Conservation (phyloP, 768 basidiomycete species). For the Trametes sanguinea region DNA sequence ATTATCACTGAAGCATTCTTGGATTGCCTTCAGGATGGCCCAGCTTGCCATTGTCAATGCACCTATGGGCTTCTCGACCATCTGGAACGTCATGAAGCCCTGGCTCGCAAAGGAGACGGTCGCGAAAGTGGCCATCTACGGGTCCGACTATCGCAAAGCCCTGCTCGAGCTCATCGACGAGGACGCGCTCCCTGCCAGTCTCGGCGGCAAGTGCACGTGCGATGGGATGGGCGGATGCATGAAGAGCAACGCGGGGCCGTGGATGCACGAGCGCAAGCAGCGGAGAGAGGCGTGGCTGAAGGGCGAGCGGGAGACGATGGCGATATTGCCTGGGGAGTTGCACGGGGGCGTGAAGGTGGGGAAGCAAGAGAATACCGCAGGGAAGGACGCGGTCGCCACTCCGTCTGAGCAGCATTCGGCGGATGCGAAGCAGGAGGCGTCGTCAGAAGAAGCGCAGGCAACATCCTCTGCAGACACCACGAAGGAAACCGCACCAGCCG, state of each 20-base stretch:
- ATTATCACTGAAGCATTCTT: background rate
- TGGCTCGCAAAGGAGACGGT: conserved; percentile 76
- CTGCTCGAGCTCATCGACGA: conserved; percentile 62
- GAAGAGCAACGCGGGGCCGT: conserved; percentile 66
- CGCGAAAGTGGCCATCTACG: conserved; percentile 67
- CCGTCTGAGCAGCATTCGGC: background rate
- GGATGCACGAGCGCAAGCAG: conserved; percentile 55
- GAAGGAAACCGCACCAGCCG: background rate
- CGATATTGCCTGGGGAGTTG: conserved; percentile 23
- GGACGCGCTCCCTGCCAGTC: conserved; percentile 58
- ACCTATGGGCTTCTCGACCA: conserved; percentile 69
- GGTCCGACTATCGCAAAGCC: conserved; percentile 55
- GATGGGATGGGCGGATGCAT: conserved; percentile 55
- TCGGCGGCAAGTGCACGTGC: conserved; percentile 73
- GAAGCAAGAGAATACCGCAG: background rate
- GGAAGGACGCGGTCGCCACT: background rate
- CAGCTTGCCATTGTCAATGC: conserved; percentile 73
- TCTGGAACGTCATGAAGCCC: conserved; percentile 68
- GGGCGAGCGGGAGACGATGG: conserved; percentile 28
- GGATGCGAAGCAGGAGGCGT: background rate
- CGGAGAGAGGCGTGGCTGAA: conserved; percentile 34
- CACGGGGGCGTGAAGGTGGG: conserved; percentile 4
- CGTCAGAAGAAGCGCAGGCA: background rate
- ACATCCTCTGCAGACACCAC: too few relatives aligned
- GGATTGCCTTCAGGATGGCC: conserved; percentile 55